These are phyloP conservation scores for Diddensiella transvaalensis DNA, from an alignment of 805 yeast genomes.

Conservation along the genomic window DNA sequence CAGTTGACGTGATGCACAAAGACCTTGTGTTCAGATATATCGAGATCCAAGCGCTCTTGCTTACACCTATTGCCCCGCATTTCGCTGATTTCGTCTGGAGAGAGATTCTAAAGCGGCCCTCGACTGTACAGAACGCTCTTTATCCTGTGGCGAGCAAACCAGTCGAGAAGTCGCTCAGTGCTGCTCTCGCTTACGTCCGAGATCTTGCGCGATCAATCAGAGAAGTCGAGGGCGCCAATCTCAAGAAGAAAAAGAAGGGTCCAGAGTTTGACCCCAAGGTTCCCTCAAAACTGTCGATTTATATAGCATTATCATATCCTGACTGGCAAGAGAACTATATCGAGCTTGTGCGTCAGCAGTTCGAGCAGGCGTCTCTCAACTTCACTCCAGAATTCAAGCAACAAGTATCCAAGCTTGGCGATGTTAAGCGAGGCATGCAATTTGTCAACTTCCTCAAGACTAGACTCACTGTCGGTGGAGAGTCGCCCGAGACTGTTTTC, in stretches of 20 bases:
- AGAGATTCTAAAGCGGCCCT: constrained; percentile 66
- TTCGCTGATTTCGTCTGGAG: constrained; percentile 86
- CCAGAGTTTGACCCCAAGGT: constrained; percentile 68
- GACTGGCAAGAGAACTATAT: constrained; percentile 85
- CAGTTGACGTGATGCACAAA: constrained; percentile 67
- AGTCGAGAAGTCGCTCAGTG: constrained; percentile 55
- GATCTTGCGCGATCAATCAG: constrained; percentile 76
- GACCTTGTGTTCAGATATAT: constrained; percentile 79
- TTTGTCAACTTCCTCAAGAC: constrained; percentile 83
- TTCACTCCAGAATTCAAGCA: constrained; percentile 37
- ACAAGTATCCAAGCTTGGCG: constrained; percentile 44
- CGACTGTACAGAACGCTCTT: constrained; percentile 64
- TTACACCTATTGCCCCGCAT: constrained; percentile 95
- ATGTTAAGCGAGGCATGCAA: constrained; percentile 98
- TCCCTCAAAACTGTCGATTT: constrained; percentile 71
- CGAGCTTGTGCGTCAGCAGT: constrained; percentile 54
- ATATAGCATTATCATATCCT: constrained; percentile 77
- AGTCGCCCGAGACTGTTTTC: constrained; percentile 70
- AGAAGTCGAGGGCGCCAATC: constrained; percentile 83
- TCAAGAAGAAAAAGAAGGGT: constrained; percentile 81
- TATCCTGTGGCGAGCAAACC: constrained; percentile 80
- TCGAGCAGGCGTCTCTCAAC: constrained; percentile 28
- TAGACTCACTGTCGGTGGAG: constrained; percentile 50
- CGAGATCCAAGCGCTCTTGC: constrained; percentile 76
- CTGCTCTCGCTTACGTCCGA: constrained; percentile 78